Evolutionary conservation across 768 basidiomycete genomes (phyloP).

Genomic region (Trichaptum fuscoviolaceum): DNA sequence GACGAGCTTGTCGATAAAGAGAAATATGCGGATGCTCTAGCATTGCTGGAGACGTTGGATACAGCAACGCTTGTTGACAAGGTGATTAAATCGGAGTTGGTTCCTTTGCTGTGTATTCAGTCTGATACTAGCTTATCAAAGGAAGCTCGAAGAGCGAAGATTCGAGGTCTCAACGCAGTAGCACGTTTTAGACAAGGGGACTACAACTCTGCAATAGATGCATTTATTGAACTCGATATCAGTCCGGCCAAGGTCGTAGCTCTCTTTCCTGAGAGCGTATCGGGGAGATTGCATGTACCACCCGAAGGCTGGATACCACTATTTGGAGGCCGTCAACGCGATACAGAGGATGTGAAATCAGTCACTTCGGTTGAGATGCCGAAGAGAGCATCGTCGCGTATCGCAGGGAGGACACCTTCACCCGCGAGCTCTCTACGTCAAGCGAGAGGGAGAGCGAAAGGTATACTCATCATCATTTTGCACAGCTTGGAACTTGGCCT

Average conservation of each 20-base stretch:
- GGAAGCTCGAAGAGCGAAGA: conserved; percentile 43
- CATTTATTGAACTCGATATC: conserved; percentile 81
- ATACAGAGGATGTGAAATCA: conserved; percentile 22
- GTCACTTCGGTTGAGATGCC: conserved; percentile 24
- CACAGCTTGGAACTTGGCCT: not conserved
- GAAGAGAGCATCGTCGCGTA: conserved; percentile 13
- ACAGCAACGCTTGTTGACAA: conserved; percentile 55
- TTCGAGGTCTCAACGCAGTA: conserved; percentile 75
- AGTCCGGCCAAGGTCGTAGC: conserved; percentile 94
- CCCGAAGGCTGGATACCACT: conserved; percentile 71
- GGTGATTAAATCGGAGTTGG: conserved; percentile 29
- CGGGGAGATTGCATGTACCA: conserved; percentile 71
- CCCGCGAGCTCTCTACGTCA: conserved; percentile 39
- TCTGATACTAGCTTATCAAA: conserved; percentile 8
- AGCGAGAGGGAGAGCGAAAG: conserved; percentile 24
- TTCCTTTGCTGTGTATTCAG: not conserved
- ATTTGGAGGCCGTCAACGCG: conserved; percentile 66
- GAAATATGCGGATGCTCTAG: conserved; percentile 73
- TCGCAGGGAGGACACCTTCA: conserved; percentile 26
- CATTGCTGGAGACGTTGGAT: conserved; percentile 69
- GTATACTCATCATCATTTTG: conserved; percentile 10
- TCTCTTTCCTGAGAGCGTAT: conserved; percentile 75
- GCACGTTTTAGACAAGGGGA: conserved; percentile 63
- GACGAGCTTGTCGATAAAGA: conserved; percentile 74
- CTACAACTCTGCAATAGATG: conserved; percentile 78